Evolutionary conservation across 1,139 yeast species (phyloP), one percentile per base, ranked within the genome.

Genomic region (Scheffersomyces illinoinensis): DNA sequence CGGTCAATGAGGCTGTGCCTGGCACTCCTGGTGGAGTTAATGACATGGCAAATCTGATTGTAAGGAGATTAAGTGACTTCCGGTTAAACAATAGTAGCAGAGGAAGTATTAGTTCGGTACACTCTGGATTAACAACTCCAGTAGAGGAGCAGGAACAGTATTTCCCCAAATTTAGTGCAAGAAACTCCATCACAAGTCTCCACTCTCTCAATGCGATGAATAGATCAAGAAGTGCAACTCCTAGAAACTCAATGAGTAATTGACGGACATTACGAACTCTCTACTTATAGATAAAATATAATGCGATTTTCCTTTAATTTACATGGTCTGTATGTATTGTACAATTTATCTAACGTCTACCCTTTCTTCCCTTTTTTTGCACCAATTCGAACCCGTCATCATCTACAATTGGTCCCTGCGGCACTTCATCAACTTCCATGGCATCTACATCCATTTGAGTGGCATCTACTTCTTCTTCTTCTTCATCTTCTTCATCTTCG

Each of bases 351-450:
- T 60, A 66, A 54, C 63, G 63, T 61, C 66, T 63, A 24, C 66
- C 59, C 70, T 77, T 77, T 71, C 81, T 83, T 26, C 89, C 87
- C 68, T 83, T 88, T 68, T 83, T 87, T 68, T 88, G 92, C 10
- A 93, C 98, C 62, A 93, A 75, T 66, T 93, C 95, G 69, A 93
- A 93, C 1, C 98, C 98, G 71, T 93, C 98, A 46, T 93, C 98
- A 71, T 93, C 98, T 14, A 93, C 82, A 14, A 90, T 71, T 8
- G 97, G 97, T 24, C 82, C 85, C 26, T 76, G 76, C 33, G 73
- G 69, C 23, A 76, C 74, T 18, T 70, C 75, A 49, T 75, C 79
- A 3, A 76, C 73, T 14, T 79, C 85, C 71, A 80, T 79, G 23
- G 72, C 77, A 54, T 74, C 78, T 21, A 68, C 75, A 62, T 70